Evolutionary conservation across 2,329 filamentous ascomycete species (phyloP).

Genomic region (Colletotrichum sp.): DNA sequence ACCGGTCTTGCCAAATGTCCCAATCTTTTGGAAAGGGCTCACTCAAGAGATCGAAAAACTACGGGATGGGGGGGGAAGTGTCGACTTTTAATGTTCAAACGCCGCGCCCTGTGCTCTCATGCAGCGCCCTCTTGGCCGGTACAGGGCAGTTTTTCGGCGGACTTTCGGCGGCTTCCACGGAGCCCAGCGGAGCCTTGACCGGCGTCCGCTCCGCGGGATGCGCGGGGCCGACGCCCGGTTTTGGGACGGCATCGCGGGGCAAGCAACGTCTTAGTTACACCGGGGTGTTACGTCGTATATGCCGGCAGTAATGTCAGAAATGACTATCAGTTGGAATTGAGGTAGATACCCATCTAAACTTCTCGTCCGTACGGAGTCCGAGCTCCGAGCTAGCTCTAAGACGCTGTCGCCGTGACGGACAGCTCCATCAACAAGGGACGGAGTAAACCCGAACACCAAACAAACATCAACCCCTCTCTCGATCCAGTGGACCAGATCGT

Average conservation of each 20-base stretch:
- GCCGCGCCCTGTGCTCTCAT: not conserved
- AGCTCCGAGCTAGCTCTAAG: too few species aligned
- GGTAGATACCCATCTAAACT: too few species aligned
- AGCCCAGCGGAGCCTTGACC: not conserved
- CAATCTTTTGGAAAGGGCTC: too few species aligned
- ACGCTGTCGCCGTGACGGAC: too few species aligned
- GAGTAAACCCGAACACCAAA: not conserved
- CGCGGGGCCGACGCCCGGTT: not conserved
- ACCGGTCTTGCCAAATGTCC: rapidly evolving
- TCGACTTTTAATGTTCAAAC: not conserved
- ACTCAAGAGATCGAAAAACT: too few species aligned
- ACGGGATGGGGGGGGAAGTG: not conserved
- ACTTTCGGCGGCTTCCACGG: not conserved
- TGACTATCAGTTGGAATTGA: too few species aligned
- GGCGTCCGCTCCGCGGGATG: not conserved
- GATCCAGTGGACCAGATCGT: rapidly evolving
- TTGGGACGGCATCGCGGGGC: too few species aligned
- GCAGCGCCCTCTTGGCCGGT: not conserved
- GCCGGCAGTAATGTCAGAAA: too few species aligned
- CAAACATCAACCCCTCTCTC: rapidly evolving
- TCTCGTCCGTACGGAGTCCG: too few species aligned
- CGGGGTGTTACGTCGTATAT: too few species aligned
- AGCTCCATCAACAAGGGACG: not conserved
- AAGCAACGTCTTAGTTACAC: not conserved
- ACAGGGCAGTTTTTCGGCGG: not conserved